A percentile compares a stretch with the other conserved stretches of the same genome.
Evolutionary conservation across 2,329 filamentous ascomycete species (phyloP).

Genomic region (Huntiella moniliformis): DNA sequence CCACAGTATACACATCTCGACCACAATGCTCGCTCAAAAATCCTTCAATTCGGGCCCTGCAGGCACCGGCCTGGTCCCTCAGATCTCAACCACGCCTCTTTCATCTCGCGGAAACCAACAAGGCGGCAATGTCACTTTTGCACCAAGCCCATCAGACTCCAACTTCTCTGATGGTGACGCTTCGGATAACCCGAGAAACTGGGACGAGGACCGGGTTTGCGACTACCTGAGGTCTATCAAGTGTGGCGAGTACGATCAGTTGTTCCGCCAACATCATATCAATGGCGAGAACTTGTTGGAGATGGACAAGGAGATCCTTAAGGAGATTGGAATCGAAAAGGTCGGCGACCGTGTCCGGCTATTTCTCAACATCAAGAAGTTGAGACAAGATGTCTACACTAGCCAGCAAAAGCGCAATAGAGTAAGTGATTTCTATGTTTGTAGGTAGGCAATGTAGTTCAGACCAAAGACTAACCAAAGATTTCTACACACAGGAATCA

Average conservation of each 20-base stretch:
- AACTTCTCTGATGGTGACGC: conserved; percentile 61
- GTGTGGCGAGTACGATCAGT: conserved; percentile 78
- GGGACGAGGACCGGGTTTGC: conserved; percentile 81
- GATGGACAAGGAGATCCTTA: conserved; percentile 88
- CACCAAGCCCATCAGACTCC: conserved; percentile 10
- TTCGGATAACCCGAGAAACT: conserved; percentile 59
- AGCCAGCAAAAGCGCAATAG: conserved; percentile 71
- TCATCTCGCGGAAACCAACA: conserved; percentile 20
- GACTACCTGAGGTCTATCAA: conserved; percentile 84
- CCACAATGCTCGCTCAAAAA: conserved; percentile 68
- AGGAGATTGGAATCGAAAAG: conserved; percentile 97
- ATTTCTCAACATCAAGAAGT: conserved; percentile 66
- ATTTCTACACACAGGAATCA: conserved; percentile 43
- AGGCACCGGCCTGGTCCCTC: conserved; percentile 28
- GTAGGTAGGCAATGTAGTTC: not conserved
- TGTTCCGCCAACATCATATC: conserved; percentile 86
- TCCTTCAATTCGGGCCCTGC: conserved; percentile 44
- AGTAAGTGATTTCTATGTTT: conserved; percentile 30
- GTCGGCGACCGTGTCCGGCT: conserved; percentile 90
- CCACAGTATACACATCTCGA: conserved; percentile 17
- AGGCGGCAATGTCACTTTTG: conserved; percentile 6
- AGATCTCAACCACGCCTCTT: conserved; percentile 28
- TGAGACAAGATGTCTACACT: conserved; percentile 56
- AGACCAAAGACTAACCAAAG: not conserved
- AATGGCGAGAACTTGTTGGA: conserved; percentile 93